phyloP scores from a whole-genome alignment of 2,329 filamentous ascomycete genomes.

The Cladorrhinum sp. region DNA sequence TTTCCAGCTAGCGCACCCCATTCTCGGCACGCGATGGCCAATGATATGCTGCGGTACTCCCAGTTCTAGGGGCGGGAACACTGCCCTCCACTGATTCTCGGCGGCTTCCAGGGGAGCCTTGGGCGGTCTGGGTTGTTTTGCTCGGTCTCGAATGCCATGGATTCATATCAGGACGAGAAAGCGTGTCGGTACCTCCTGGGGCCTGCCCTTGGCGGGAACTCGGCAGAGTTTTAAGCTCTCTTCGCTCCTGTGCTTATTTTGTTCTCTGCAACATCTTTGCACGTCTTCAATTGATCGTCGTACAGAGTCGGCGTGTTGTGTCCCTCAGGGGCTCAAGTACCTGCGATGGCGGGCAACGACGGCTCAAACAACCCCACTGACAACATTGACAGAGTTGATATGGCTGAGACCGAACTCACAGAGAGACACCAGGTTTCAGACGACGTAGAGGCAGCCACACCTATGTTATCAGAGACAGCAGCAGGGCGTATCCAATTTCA shows the following conservation, averaged over 20 bases:
- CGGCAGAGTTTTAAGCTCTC: conserved; percentile 13
- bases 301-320: neutral
- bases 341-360: neutral
- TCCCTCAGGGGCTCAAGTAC: neutral
- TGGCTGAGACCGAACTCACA: conserved; percentile 5
- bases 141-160: conserved; percentile 6
- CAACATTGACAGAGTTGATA: conserved; percentile 1
- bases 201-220: conserved; percentile 9
- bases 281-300: neutral
- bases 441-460: neutral
- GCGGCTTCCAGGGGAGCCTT: neutral
- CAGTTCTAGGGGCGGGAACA: neutral
- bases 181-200: neutral
- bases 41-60: neutral
- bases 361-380: conserved; percentile 1
- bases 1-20: neutral
- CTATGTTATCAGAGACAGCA: neutral
- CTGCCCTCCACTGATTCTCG: neutral
- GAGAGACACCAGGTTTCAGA: conserved; percentile 1
- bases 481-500: conserved; percentile 2
- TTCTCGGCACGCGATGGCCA: neutral
- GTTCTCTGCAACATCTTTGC: neutral
- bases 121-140: neutral
- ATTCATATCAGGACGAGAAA: neutral
- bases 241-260: neutral